Percentiles rank a stretch among this genome's conserved stretches.
Evolutionary conservation across 2,329 filamentous ascomycete species (phyloP).

Genomic region (Fusarium stilboides): DNA sequence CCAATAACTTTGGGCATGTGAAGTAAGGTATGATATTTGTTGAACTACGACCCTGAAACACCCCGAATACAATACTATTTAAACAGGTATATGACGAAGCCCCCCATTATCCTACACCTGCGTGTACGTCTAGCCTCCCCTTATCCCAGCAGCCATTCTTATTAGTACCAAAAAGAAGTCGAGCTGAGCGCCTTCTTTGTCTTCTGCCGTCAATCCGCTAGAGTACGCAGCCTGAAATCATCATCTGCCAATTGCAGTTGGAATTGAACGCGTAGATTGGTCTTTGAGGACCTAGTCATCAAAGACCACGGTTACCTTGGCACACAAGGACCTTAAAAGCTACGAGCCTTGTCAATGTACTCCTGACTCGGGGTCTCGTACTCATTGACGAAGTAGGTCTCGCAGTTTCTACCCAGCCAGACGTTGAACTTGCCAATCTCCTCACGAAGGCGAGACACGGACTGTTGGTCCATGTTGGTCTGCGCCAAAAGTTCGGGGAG

Average conservation of each 20-base stretch:
- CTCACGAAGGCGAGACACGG: conserved; percentile 88
- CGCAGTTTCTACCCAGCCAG: conserved; percentile 85
- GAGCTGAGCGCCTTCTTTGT: neutral
- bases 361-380: conserved; percentile 82
- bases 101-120: conserved; percentile 44
- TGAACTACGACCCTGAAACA: conserved; percentile 12
- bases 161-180: conserved; percentile 15
- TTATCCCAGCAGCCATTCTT: conserved; percentile 21
- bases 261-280: neutral
- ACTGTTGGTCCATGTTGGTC: conserved; percentile 97
- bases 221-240: neutral
- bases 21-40: neutral
- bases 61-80: conserved; percentile 18
- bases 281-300: neutral
- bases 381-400: conserved; percentile 82
- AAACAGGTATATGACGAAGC: conserved; percentile 30
- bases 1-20: neutral
- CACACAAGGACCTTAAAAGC: conserved; percentile 52
- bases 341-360: conserved; percentile 78
- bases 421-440: conserved; percentile 88
- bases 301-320: neutral
- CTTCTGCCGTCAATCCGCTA: neutral
- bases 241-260: neutral
- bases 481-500: conserved; percentile 95
- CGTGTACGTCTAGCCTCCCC: conserved; percentile 12